Conservation (phyloP, 768 basidiomycete genomes). For the Fistulinella prunicolor region DNA sequence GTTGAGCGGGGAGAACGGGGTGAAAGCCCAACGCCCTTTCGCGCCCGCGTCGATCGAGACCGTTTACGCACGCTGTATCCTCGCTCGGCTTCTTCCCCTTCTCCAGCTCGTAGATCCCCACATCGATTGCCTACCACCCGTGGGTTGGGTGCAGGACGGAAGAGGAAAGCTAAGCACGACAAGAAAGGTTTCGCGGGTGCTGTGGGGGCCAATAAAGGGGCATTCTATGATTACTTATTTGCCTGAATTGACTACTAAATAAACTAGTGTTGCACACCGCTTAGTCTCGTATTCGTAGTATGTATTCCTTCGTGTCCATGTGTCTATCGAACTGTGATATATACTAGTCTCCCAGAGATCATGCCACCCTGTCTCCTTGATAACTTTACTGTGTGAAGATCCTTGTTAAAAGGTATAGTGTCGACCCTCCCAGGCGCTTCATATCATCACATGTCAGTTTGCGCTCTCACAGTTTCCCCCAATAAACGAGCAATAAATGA, state of each 20-base stretch:
- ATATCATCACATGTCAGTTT: background rate
- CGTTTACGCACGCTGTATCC: constrained; percentile 31
- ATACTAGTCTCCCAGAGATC: background rate
- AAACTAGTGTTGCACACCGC: too few relatives aligned
- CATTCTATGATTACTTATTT: constrained; percentile 48
- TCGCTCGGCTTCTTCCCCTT: constrained; percentile 52
- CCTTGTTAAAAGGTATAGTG: constrained; percentile 48
- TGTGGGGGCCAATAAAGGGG: constrained; percentile 12
- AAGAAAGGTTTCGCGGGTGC: constrained; percentile 16
- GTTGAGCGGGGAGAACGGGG: too few relatives aligned
- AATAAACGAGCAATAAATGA: background rate
- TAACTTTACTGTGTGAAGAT: constrained; percentile 52
- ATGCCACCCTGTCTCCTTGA: too few relatives aligned
- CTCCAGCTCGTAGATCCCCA: constrained; percentile 43
- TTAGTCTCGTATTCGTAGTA: too few relatives aligned
- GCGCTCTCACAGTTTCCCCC: background rate
- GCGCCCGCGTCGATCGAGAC: constrained; percentile 22
- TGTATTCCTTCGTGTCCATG: too few relatives aligned
- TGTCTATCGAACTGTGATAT: background rate
- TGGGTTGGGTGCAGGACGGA: constrained; percentile 11
- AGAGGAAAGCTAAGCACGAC: constrained; percentile 16
- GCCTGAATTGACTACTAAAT: constrained; percentile 21
- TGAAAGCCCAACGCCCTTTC: constrained; percentile 10
- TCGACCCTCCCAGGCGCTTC: constrained; percentile 59
- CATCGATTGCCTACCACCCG: constrained; percentile 21